Evolutionary conservation across 345 rosid genomes (phyloP).

Genomic region (Gossypium stocksii): DNA sequence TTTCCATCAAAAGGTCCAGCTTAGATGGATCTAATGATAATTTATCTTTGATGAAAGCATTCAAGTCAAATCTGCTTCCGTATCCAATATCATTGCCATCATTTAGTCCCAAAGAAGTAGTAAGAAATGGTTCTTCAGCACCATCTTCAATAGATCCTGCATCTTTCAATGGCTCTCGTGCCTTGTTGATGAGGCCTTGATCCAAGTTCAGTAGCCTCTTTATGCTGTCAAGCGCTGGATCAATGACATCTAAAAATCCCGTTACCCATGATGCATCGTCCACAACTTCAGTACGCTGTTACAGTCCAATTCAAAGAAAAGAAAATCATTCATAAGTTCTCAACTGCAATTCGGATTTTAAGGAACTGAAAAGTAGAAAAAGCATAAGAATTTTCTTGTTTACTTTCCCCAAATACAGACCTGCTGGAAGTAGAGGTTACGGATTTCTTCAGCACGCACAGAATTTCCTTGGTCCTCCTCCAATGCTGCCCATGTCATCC

Average conservation of each 20-base stretch:
- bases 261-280: slow-evolving; percentile 92
- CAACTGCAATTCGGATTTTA: neutral
- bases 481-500: slow-evolving; percentile 97
- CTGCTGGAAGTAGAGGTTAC: slow-evolving; percentile 90
- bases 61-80: slow-evolving; percentile 49
- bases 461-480: slow-evolving; percentile 96
- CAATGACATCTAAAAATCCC: slow-evolving; percentile 77
- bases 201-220: slow-evolving; percentile 77
- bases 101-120: slow-evolving; percentile 17
- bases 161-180: slow-evolving; percentile 26
- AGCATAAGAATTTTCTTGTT: neutral
- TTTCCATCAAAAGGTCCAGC: slow-evolving; percentile 46
- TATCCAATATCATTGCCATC: slow-evolving; percentile 32
- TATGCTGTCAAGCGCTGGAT: slow-evolving; percentile 88
- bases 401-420: slow-evolving; percentile 30
- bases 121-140: slow-evolving; percentile 12
- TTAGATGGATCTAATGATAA: slow-evolving; percentile 56
- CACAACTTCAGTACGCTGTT: slow-evolving; percentile 83
- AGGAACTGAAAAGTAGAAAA: neutral
- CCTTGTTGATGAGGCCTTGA: slow-evolving; percentile 33
- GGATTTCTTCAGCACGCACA: slow-evolving; percentile 91
- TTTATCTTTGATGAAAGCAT: slow-evolving; percentile 47
- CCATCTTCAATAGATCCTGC: slow-evolving; percentile 24
- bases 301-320: neutral
- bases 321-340: neutral